Evolutionary conservation across 2,329 filamentous ascomycete genomes (phyloP), one percentile per base, ranked within the genome.

Genomic region (Didymella keratinophila): DNA sequence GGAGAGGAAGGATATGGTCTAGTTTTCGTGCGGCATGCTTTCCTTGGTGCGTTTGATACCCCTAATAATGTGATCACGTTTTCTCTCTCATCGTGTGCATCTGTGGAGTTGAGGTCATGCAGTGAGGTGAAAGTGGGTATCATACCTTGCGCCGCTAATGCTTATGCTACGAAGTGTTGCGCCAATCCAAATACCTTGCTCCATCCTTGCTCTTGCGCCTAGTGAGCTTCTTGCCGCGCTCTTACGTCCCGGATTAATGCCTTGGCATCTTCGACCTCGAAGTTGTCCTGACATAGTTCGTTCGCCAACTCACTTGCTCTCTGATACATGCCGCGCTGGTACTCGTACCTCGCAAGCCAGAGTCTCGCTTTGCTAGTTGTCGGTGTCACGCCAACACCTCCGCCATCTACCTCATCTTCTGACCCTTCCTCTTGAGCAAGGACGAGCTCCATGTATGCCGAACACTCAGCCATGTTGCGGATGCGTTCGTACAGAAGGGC

Each of bases 371-470:
- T 96, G 67, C 91, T 95, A 8, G 95, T 99, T 18, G 93, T 93
- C 4, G 89, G 87, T 7, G 94, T 98, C 1, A 97, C 93, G 0
- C 94, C 94, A 0, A 92, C 92, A 0, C 86, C 76, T 12, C 77
- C 75, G 39, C 78, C 76, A 12, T 80, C 79, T 16, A 79, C 53
- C 20, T 76, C 70, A 14, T 77, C 74, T 23, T 83, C 78, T 18
- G 79, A 64, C 0, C 93, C 93, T 44, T 93, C 91, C 75, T 99
- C 95, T 73, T 98, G 95, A 16, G 93, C 91, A 16, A 99, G 84
- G 37, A 92, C 96, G 58, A 98, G 85, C 77, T 98, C 94, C 95
- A 99, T 98, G 77, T 97, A 99, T 0, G 89, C 87, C 30, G 91
- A 91, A 6, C 93, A 91, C 73, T 97, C 91, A 2, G 89, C 88